Base-by-base conservation (phyloP, 2,329 filamentous ascomycete genomes). In the Pochonia chlamydosporia region DNA sequence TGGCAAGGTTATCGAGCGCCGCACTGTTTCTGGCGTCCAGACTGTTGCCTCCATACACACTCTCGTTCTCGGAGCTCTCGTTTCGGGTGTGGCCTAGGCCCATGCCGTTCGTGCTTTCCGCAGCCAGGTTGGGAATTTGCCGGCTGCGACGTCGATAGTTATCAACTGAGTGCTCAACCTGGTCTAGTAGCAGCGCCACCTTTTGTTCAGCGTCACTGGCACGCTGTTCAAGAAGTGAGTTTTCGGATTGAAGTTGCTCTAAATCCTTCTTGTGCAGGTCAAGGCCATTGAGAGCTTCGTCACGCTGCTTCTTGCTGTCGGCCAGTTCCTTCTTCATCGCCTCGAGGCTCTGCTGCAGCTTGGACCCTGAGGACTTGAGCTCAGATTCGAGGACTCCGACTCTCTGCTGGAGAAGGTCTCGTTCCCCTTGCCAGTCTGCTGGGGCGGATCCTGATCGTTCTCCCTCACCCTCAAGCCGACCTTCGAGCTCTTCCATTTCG, bases 91-190 rank as follows among this genome's bases (percentile, higher is more conserved):
- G 77, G 11, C 70, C 68, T 20, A 66, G 48, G 41, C 60, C 62
- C 21, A 56, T 48, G 4, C 68, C 70, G 35, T 71, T 73, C 35
- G 63, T 54, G 42, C 52, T 54, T 9, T 54, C 52, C 14, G 55
- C 54, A 39, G 61, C 53, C 59, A 74, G 74, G 64, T 71, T 80
- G 50, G 66, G 69, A 41, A 66, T 65, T 53, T 81, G 78, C 33
- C 84, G 77, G 56, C 80, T 84, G 49, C 79, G 89, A 35, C 93
- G 87, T 47, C 93, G 87, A 67, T 97, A 97, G 63, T 88, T 95
- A 67, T 93, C 91, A 14, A 99, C 93, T 4, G 89, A 95, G 35
- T 84, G 82, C 66, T 95, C 92, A 31, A 99, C 91, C 62, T 97
- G 92, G 64, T 97, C 90, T 11, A 99, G 82, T 43, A 99, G 81